A percentile compares a stretch with the other conserved stretches of the same genome.
phyloP scores from a whole-genome alignment of 129 eudicot genomes.

The Flaveria trinervia region DNA sequence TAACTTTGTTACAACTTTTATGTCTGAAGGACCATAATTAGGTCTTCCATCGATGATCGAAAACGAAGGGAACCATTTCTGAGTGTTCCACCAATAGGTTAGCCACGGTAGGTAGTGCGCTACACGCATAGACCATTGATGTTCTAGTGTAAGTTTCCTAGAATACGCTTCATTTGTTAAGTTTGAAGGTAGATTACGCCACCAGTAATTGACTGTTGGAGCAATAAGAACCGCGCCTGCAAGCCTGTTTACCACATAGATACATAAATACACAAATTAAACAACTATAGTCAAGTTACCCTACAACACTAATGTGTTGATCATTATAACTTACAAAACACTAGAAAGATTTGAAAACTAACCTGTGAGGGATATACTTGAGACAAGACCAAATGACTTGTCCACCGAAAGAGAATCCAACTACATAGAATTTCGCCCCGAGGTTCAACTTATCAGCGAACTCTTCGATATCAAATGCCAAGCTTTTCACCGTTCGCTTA shows the following conservation, averaged over 20 bases:
- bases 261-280: too few species aligned
- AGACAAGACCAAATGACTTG: slow-evolving; percentile 61
- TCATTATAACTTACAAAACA: not conserved
- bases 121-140: slow-evolving; percentile 69
- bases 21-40: slow-evolving; percentile 37
- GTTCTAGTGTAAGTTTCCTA: slow-evolving; percentile 43
- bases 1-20: slow-evolving; percentile 21
- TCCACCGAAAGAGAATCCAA: slow-evolving; percentile 75
- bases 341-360: not conserved
- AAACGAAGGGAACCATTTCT: slow-evolving; percentile 45
- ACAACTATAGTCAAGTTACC: not conserved
- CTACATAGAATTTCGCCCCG: slow-evolving; percentile 60
- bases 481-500: slow-evolving; percentile 47
- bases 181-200: slow-evolving; percentile 63
- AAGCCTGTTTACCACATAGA: slow-evolving; percentile 41
- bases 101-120: slow-evolving; percentile 63
- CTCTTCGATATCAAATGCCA: slow-evolving; percentile 64
- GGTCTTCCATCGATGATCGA: slow-evolving; percentile 31
- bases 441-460: slow-evolving; percentile 67
- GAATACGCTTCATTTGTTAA: slow-evolving; percentile 45
- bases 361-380: slow-evolving; percentile 81
- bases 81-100: slow-evolving; percentile 81
- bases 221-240: slow-evolving; percentile 68
- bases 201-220: slow-evolving; percentile 71
- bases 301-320: not conserved